Base-by-base conservation (phyloP, 345 rosid genomes). In the Mallotus nudiflorus region DNA sequence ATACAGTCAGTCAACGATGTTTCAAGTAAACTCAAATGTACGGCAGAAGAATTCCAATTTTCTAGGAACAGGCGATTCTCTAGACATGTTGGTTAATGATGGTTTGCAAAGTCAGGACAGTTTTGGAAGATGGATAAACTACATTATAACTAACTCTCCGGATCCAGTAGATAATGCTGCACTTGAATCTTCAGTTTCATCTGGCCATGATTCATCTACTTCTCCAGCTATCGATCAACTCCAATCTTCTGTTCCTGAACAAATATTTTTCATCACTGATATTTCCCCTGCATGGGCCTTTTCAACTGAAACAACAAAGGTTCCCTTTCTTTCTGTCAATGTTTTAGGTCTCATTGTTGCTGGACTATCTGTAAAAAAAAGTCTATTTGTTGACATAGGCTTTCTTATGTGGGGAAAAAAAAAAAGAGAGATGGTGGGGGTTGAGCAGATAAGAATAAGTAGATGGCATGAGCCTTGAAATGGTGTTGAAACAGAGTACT, bases 291-390 rank as follows among this genome's bases (percentile, higher is more conserved):
- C 86, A 29, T 91, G 94, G 97, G 90, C 94, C 68, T 90, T 80
- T 78, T 85, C 94, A 46, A 77, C 82, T 57, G 92, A 95, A 78
- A 87, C 82, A 77, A 92, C 99, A 28, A 95, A 95, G 97, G 99
- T 92, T 37, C 70, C 46, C 28, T 50, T 31, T 39, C 62, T 29
- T 27, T 45, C 4, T 15, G 9, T 62, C 65, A 9, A n/a, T 29
- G 31, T 18, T 1, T 24, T 48, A 6, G 9, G 10, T 46, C 56
- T 60, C n/a, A 22, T 49, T 33, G 9, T 66, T 37, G 51, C 27
- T 27, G 27, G 48, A 19, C 37, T 59, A 33, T 62, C 42, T n/a
- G n/a, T n/a, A n/a, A n/a, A n/a, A n/a, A n/a, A n/a, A n/a, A n/a
- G n/a, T n/a, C n/a, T n/a, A n/a, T 22, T 46, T 15, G 48, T 28